Evolutionary conservation across 768 basidiomycete genomes (phyloP), one percentile per base, ranked within the genome.

Genomic region (Phanerochaete sordida): DNA sequence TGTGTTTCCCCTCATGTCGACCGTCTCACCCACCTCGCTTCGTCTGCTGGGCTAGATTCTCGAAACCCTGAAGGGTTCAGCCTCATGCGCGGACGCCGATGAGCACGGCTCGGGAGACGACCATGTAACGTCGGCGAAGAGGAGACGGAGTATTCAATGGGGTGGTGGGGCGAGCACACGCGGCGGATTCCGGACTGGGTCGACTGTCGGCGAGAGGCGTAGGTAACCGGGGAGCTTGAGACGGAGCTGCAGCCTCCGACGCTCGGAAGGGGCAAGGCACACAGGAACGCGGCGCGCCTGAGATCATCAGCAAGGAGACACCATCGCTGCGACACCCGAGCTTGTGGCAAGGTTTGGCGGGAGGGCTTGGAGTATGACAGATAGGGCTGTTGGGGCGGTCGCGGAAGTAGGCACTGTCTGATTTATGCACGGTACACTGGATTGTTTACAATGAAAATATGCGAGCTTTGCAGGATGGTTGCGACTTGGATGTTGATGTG

Each of bases 111-210:
- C 19, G 8, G 4, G 39, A 16, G 39, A 19, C 21, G 19, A 53
- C 53, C 33, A 54, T 55, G 82, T 65, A 82, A 84, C 45, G 81
- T 87, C 1, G 88, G 86, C 15, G 88, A 91, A 68, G 75, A 76
- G 45, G 87, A 88, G 74, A 90, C 87, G 73, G 84, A 83, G 68
- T 78, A 77, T 62, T 83, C 74, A 39, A 80, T 92, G 72, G 75
- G 72, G 47, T 93, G 91, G 91, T 93, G 91, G 91, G 80, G 84
- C 68, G 77, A 81, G 57, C 73, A 82, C 26, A 57, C 61, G 35
- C 59, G 4, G 39, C 4, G 39, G 39, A 6, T 43, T 16, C 8
- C 39, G 39, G 39, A 43, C 19, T 11, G 39, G 19, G 39, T 43
- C 8, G 11, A 43, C 4, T 6, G 39, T 4, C 39, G 19, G 19